Evolutionary conservation across 192 early-diverging fungal genomes (phyloP), one percentile per base, ranked within the genome.

Genomic region (Coemansia sp.): DNA sequence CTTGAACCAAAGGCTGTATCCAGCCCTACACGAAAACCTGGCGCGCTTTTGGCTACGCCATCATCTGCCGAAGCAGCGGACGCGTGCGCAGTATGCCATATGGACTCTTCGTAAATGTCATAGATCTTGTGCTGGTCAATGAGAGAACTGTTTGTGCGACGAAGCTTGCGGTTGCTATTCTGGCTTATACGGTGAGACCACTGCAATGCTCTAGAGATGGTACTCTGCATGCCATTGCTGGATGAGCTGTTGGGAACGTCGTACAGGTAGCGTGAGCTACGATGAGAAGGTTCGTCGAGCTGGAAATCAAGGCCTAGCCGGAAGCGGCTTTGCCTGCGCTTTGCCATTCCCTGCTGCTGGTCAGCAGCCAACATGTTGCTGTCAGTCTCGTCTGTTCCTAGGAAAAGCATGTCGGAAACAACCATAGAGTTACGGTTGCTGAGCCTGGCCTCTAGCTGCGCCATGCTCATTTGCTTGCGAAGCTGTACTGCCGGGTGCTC

Each of bases 111-210:
- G 62, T 80, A 80, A 36, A 80, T 80, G 51, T 74, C 71, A 59
- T 80, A 80, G 19, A 80, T 80, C 62, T 74, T 80, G 68, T 80
- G 64, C 55, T 80, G 77, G 36, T 74, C 68, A 5, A 74, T 23
- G 10, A 70, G 59, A 19, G 62, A 61, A 52, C 66, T 69, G 15
- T 57, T 63, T 21, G 63, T 53, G 0, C 68, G 62, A 1, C 59
- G 52, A 7, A 60, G 50, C 23, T 55, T 66, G 17, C 23, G 55
- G 1, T 67, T 63, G 0, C 62, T 26, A 28, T 22, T 54, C 2
- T 71, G 65, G 38, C 62, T 60, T 40, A 78, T 49, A 25, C 75
- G 64, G 23, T 78, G 75, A 20, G 75, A 64, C 75, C 70, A 78
- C 37, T 62, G 48, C 21, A 78, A 42, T 5, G 69, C 69, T 53